Conservation (phyloP, 225 moss, liverwort and hornwort species). For the Lunularia cruciata region DNA sequence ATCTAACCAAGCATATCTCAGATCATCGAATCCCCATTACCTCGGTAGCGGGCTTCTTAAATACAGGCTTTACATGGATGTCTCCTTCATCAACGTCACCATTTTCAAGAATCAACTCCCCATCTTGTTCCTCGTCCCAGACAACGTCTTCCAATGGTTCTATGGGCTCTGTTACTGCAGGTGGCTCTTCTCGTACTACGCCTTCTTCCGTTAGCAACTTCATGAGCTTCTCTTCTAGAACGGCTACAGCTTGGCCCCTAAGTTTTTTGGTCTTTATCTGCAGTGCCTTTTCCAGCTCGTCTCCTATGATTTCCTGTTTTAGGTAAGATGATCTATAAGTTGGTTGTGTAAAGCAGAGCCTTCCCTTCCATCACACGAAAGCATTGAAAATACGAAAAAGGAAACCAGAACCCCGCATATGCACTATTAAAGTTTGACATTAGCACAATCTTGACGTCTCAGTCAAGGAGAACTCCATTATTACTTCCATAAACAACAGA, state of each 20-base stretch:
- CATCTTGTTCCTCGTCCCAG: slow-evolving; percentile 78
- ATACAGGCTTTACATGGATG: slow-evolving; percentile 65
- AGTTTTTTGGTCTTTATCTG: slow-evolving; percentile 80
- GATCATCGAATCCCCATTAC: too few species aligned
- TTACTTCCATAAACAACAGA: too few species aligned
- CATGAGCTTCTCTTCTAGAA: slow-evolving; percentile 69
- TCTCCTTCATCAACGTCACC: slow-evolving; percentile 94
- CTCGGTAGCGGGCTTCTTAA: slow-evolving; percentile 60
- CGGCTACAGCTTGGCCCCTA: slow-evolving; percentile 68
- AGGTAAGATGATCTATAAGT: too few species aligned
- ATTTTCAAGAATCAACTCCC: slow-evolving; percentile 70
- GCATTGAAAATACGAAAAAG: too few species aligned
- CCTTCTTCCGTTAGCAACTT: slow-evolving; percentile 72
- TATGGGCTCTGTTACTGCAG: slow-evolving; percentile 39
- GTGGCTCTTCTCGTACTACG: slow-evolving; percentile 46
- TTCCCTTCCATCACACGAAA: too few species aligned
- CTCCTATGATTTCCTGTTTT: slow-evolving; percentile 67
- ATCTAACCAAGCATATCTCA: too few species aligned
- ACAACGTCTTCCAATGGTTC: slow-evolving; percentile 35
- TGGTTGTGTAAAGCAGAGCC: too few species aligned
- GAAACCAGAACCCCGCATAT: too few species aligned
- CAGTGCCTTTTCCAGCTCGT: slow-evolving; percentile 77
- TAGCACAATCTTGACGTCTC: too few species aligned
- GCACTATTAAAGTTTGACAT: too few species aligned
- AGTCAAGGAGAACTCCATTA: too few species aligned